Base-by-base conservation (phyloP, 2,329 filamentous ascomycete species). In the Trichoderma aggressivum region DNA sequence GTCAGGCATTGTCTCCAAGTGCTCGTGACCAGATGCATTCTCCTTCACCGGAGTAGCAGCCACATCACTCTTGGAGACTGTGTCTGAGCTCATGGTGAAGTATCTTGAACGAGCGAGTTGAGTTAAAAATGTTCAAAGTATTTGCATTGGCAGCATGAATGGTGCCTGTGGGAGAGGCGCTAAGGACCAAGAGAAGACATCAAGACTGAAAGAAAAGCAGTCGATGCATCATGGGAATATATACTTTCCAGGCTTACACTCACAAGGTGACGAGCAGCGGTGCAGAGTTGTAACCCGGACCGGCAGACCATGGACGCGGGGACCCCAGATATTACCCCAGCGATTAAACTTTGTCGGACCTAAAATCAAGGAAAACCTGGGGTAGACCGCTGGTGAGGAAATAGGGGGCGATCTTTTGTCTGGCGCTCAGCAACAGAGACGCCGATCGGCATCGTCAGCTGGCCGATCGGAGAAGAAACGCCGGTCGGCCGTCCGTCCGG, bases 401-500 rank as follows among this genome's bases (percentile, higher is more conserved):
- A 58, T 50, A 60, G 34, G 36, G 53, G 55, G 36, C 18, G 10
- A 50, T 8, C 12, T 12, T 21, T 59, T 34, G 36, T 56, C 50
- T 47, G 55, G 24, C 21, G 26, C 55, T 24, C 36, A 58, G 21
- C 55, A 28, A 26, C 21, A 36, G n/a, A 39, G 32, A 56, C 32
- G 63, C 64, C 64, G 64, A 67, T 67, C 64, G 64, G 64, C 64
- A n/a, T 47, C n/a, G 50, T 1, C 1, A 16, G 50, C 50, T 68
- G 36, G 36, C 64, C 64, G 64, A 68, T 68, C 64, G 64, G 64
- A 68, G 55, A 47, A 1, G n/a, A 32, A 30, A 32, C 64, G 64
- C 64, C 64, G 64, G 39, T 60, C 64, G 53, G 64, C 26, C 30
- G 28, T 53, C 61, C 26, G 43, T 11, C 26, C 43, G 43, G 61